phyloP scores from a whole-genome alignment of 257 asterid genomes.

The Echites panduratus region DNA sequence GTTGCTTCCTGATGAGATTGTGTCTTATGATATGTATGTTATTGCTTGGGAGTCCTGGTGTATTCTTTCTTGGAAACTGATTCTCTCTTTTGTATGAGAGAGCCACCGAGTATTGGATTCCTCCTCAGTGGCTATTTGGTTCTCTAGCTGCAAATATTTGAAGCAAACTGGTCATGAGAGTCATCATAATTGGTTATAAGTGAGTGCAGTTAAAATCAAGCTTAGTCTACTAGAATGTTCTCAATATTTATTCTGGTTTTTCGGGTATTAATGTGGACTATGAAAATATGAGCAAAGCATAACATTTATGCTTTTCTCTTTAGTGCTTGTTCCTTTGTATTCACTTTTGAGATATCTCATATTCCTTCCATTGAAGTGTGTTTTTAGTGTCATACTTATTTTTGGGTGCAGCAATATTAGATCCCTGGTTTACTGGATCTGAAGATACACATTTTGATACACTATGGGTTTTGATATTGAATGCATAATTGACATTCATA shows the following conservation, averaged over 20 bases:
- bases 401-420: slow-evolving; percentile 6
- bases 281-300: not conserved
- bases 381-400: not conserved
- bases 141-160: not conserved
- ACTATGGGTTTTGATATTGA: slow-evolving; percentile 90
- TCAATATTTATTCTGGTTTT: not conserved
- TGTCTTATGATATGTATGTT: not conserved
- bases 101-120: not conserved
- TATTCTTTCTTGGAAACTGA: not conserved
- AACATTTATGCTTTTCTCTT: not conserved
- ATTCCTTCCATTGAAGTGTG: not conserved
- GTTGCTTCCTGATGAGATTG: not conserved
- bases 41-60: not conserved
- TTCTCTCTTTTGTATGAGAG: not conserved
- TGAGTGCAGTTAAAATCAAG: not conserved
- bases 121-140: not conserved
- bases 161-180: not conserved
- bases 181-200: not conserved
- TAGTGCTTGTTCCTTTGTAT: not conserved
- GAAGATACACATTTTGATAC: slow-evolving; percentile 4
- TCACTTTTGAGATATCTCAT: not conserved
- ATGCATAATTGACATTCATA: slow-evolving; percentile 72
- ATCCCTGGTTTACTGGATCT: slow-evolving; percentile 15
- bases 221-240: not conserved
- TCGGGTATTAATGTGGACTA: not conserved